phyloP scores from a whole-genome alignment of 2,329 filamentous ascomycete genomes.

The Cytospora schulzeri region DNA sequence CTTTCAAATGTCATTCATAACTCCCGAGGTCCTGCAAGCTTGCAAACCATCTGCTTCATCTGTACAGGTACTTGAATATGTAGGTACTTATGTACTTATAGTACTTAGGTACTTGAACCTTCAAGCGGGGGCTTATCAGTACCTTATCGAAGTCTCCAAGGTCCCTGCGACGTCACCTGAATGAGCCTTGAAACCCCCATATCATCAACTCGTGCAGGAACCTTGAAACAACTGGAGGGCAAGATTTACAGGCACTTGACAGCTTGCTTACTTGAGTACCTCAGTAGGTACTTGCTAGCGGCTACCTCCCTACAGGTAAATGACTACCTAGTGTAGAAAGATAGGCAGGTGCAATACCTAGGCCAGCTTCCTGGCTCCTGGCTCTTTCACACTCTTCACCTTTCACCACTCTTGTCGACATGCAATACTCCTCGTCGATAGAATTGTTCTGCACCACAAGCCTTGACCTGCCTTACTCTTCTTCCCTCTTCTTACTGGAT shows the following conservation, averaged over 20 bases:
- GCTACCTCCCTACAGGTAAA: neutral
- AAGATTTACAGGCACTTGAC: neutral
- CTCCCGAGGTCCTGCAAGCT: too few species aligned
- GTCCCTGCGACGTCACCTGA: conserved; percentile 5
- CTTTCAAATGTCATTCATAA: too few species aligned
- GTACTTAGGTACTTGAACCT: neutral
- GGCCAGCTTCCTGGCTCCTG: too few species aligned
- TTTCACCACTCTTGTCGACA: neutral
- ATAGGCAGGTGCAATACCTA: neutral
- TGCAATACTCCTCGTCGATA: neutral
- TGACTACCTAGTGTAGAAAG: too few species aligned
- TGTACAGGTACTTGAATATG: too few species aligned
- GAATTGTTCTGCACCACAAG: neutral
- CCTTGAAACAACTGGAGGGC: too few species aligned
- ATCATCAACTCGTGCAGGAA: too few species aligned
- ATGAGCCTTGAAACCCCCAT: too few species aligned
- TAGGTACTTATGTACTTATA: neutral
- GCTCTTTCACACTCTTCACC: too few species aligned
- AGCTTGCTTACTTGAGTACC: neutral
- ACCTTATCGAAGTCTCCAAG: conserved; percentile 9
- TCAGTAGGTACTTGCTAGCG: too few species aligned
- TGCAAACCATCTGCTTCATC: too few species aligned
- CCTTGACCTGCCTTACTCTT: neutral
- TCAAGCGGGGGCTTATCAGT: neutral
- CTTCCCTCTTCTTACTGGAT: neutral